Base-by-base conservation (phyloP, 1,284 basidiomycete genomes). In the Fomitopsis palustris region DNA sequence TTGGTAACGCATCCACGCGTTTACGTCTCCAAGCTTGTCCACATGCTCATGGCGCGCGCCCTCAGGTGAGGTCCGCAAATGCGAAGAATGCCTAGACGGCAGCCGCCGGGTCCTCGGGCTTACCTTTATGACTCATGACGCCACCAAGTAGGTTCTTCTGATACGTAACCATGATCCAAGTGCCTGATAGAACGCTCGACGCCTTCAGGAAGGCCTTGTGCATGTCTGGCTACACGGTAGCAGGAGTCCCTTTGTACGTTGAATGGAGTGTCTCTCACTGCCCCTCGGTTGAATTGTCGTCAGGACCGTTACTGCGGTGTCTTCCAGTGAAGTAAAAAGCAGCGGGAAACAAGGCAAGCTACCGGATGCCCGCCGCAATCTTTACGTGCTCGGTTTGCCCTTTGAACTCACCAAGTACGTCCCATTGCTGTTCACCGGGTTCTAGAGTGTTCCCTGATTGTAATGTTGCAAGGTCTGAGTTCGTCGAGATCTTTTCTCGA, bases 351-450 rank as follows among this genome's bases (percentile, higher is more conserved):
- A 65, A n/a, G 59, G 57, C 58, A 77, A 70, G 31, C 75, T 75
- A 9, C 61, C 72, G 35, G 88, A 90, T 64, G 67, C 71, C 58
- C 87, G 90, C 54, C 81, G 89, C 59, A 92, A 92, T 69, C 81
- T 92, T 49, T 92, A 92, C 64, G 89, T 92, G 31, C 82, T 92
- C 23, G 90, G 90, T 17, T 70, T 92, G 53, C 90, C 90, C 4
- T 90, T 90, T 66, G 85, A 88, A 65, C 77, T 92, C 33, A 86
- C 84, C 31, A 89, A 90, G 89, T 90, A 68, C 59, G 81, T 67
- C 33, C 49, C 38, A 43, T 1, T 57, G 33, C 45, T 31, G 56
- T 7, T 21, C n/a, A n/a, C n/a, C n/a, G n/a, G 49, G 21, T 16
- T 17, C 8, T 9, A 12, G 23, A 23, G 17, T 45, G 31, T 2